These are phyloP conservation scores for Powellomyces hirtus DNA, from an alignment of 192 early-diverging fungal species.

Conservation along the genomic window DNA sequence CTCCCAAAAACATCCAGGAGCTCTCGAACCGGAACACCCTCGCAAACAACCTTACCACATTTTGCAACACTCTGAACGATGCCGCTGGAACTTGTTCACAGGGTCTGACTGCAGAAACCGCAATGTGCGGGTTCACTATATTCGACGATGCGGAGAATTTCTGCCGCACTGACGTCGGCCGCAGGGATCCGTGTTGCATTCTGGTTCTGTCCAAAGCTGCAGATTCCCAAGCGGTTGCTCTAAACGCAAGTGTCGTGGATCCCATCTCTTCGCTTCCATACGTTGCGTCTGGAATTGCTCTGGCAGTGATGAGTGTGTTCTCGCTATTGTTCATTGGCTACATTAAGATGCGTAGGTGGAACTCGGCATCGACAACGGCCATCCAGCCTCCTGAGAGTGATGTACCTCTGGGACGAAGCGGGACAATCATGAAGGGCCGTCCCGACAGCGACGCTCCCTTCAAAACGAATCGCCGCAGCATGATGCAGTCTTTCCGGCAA, in stretches of 20 bases:
- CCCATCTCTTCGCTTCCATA: constrained; percentile 26
- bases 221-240: neutral
- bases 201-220: neutral
- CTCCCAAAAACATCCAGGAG: neutral
- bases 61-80: constrained; percentile 23
- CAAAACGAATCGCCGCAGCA: neutral
- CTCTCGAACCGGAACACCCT: constrained; percentile 2
- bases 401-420: neutral
- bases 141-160: constrained; percentile 12
- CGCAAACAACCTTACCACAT: constrained; percentile 14
- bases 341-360: constrained; percentile 24
- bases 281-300: constrained; percentile 31
- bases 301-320: constrained; percentile 25
- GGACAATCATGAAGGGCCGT: constrained; percentile 3
- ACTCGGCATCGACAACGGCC: constrained; percentile 17
- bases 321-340: constrained; percentile 18
- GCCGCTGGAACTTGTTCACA: constrained; percentile 3
- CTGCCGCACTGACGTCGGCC: constrained; percentile 15
- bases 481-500: constrained; percentile 9
- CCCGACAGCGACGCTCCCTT: neutral
- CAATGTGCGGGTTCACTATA: constrained; percentile 20
- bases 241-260: neutral
- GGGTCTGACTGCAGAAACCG: constrained; percentile 23
- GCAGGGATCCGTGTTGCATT: constrained; percentile 7
- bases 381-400: constrained; percentile 18